Evolutionary conservation across 208 protist species (phyloP), one percentile per base, ranked within the genome.

Genomic region (Blastocrithidia nonstop): DNA sequence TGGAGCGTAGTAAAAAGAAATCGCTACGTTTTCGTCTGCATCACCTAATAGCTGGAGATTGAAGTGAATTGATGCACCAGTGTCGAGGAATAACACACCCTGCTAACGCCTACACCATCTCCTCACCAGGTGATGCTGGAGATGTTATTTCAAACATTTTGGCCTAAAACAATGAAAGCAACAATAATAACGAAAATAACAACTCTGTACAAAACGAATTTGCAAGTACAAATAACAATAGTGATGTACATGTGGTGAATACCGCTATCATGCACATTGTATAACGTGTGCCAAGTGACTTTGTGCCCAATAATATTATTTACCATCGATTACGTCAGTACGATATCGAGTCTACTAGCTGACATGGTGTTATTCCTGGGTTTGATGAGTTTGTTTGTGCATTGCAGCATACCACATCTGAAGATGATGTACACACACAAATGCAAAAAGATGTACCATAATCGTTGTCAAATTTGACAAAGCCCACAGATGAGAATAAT

Each of bases 221-320:
- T 6, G 21, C 3, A n/a, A 16, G 9, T 5, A 4, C 15, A 16
- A 17, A 25, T 20, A 23, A 26, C 5, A 3, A 7, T 25, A 6
- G 4, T 13, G 7, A 38, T 5, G 35, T 25, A n/a, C 5, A 17
- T 1, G 36, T 65, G 2, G 19, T 52, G 16, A 85, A 84, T 23
- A 43, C 48, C n/a, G 57, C 64, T 17, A 78, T 61, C 36, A 49
- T 86, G 61, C 81, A 90, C 66, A 53, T 86, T 25, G 72, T 91
- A 26, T 57, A 83, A 54, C 64, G 82, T 8, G 39, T 29, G 2
- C 17, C 39, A 0, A 69, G 52, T 6, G 82, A 91, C 63, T 87
- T 85, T 57, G 62, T 61, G 7, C 76, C 82, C 11, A 91, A 91
- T 45, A 87, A 91, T 57, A 63, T 80, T 54, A 59, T 91, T 31